Evolutionary conservation across 805 yeast species (phyloP).

Genomic region (Saccharomycopsis sp.): DNA sequence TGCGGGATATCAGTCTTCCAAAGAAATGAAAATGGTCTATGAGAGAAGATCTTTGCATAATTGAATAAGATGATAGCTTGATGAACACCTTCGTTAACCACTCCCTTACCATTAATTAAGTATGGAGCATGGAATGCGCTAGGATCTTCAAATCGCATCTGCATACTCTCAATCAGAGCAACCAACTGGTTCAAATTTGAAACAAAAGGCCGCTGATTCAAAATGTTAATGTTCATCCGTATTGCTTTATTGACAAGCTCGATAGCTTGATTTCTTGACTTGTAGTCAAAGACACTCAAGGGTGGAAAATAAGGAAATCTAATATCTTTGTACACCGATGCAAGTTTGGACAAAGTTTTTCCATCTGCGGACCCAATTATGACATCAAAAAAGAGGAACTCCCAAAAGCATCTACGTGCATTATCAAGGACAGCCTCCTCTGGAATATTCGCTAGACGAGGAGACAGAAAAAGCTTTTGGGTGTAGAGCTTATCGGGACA

Average conservation of each 20-base stretch:
- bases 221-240: conserved; percentile 39
- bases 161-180: conserved; percentile 47
- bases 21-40: conserved; percentile 45
- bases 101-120: conserved; percentile 36
- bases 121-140: conserved; percentile 36
- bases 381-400: conserved; percentile 44
- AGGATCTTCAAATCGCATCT: conserved; percentile 39
- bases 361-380: conserved; percentile 51
- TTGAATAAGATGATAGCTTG: conserved; percentile 42
- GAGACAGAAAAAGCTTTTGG: conserved; percentile 24
- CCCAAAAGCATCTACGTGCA: conserved; percentile 46
- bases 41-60: conserved; percentile 49
- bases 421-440: conserved; percentile 23
- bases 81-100: conserved; percentile 47
- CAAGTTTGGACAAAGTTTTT: conserved; percentile 34
- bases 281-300: conserved; percentile 37
- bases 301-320: conserved; percentile 36
- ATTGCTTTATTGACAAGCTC: conserved; percentile 45
- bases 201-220: conserved; percentile 33
- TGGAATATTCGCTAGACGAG: conserved; percentile 13
- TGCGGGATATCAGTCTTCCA: conserved; percentile 44
- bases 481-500: conserved; percentile 17
- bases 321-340: conserved; percentile 27
- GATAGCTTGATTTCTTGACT: conserved; percentile 39
- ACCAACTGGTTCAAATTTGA: conserved; percentile 34